Conservation (phyloP, 495 filamentous ascomycete species). For the Talaromyces trachyspermus region DNA sequence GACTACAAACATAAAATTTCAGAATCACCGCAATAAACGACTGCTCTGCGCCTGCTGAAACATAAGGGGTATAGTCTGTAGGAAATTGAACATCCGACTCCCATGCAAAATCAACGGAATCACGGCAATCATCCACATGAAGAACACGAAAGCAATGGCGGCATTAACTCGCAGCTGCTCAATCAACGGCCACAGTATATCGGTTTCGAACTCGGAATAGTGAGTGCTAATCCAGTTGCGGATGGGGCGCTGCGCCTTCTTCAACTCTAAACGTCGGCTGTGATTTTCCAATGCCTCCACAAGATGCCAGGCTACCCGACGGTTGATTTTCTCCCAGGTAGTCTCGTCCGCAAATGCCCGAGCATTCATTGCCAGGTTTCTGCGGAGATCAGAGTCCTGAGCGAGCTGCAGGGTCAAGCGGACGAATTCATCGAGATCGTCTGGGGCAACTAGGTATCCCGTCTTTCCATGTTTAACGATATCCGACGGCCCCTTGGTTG, state of each 20-base stretch:
- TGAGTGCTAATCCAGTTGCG: slow-evolving; percentile 6
- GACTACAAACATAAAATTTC: background rate
- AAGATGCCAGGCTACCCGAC: slow-evolving; percentile 51
- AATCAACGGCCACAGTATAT: slow-evolving; percentile 9
- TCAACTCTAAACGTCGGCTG: slow-evolving; percentile 6
- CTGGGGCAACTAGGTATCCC: slow-evolving; percentile 49
- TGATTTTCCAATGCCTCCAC: slow-evolving; percentile 40
- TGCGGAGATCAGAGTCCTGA: slow-evolving; percentile 26
- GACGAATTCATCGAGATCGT: slow-evolving; percentile 47
- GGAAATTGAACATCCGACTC: slow-evolving; percentile 17
- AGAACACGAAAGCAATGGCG: slow-evolving; percentile 23
- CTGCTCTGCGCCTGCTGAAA: slow-evolving; percentile 7
- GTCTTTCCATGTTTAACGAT: slow-evolving; percentile 48
- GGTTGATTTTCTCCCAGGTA: slow-evolving; percentile 59
- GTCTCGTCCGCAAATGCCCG: slow-evolving; percentile 46
- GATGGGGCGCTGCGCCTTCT: slow-evolving; percentile 6
- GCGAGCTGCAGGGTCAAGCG: slow-evolving; percentile 33
- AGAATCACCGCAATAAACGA: slow-evolving; percentile 6
- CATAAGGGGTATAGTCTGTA: slow-evolving; percentile 8
- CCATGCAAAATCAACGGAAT: slow-evolving; percentile 31
- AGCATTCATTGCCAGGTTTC: slow-evolving; percentile 30
- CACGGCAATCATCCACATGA: slow-evolving; percentile 31
- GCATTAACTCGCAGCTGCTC: slow-evolving; percentile 20
- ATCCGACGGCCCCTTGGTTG: slow-evolving; percentile 57
- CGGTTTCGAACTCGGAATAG: slow-evolving; percentile 4